These are phyloP conservation scores for Cubamyces sp. DNA, from an alignment of 768 basidiomycete genomes.

Conservation along the genomic window DNA sequence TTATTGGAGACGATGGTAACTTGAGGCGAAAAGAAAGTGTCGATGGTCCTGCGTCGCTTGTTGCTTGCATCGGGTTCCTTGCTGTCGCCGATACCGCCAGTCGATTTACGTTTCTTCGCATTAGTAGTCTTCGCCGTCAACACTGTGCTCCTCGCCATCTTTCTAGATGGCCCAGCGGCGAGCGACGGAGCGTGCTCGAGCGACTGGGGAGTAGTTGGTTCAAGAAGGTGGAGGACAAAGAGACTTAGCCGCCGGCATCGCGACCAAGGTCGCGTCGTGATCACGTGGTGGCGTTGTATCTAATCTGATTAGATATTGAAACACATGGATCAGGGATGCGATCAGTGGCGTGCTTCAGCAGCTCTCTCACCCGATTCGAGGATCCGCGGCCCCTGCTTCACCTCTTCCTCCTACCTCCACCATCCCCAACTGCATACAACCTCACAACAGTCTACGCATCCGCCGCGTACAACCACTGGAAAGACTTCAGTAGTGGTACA, in stretches of 20 bases:
- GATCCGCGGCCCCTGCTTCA: slow-evolving; percentile 11
- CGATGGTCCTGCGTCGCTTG: slow-evolving; percentile 40
- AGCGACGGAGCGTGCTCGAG: background rate
- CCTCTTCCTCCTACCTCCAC: slow-evolving; percentile 3
- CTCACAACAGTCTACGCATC: background rate
- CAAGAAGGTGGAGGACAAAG: background rate
- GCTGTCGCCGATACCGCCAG: slow-evolving; percentile 23
- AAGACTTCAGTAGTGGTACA: too few relatives aligned
- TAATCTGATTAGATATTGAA: slow-evolving; percentile 7
- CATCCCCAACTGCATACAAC: background rate
- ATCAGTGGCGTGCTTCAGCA: slow-evolving; percentile 26
- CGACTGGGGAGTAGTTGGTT: background rate
- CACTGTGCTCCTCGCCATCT: slow-evolving; percentile 21
- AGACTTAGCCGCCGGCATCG: background rate
- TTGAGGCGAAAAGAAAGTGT: slow-evolving; percentile 39
- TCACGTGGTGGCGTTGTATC: slow-evolving; percentile 15
- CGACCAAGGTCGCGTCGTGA: slow-evolving; percentile 8
- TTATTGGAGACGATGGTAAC: slow-evolving; percentile 25
- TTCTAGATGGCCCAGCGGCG: background rate
- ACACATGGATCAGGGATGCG: background rate
- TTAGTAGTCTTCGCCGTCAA: slow-evolving; percentile 18
- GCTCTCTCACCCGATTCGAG: slow-evolving; percentile 8
- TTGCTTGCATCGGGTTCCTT: slow-evolving; percentile 16
- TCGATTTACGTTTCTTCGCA: slow-evolving; percentile 39
- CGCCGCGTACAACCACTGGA: background rate